Conservation (phyloP, 257 asterid genomes). For the Solanum chmielewskii region DNA sequence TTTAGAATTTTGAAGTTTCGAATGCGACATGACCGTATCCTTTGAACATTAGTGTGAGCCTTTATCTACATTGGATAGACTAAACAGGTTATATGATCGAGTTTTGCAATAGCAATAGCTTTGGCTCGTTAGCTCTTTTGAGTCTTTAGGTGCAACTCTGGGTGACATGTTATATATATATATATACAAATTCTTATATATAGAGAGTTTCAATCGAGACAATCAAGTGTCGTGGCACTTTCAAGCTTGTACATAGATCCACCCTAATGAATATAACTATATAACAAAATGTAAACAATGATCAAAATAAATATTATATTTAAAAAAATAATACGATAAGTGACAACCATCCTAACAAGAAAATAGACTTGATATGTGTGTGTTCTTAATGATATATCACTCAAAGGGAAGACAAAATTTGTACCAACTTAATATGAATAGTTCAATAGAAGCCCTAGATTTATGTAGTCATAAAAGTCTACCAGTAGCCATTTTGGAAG, state of each 20-base stretch:
- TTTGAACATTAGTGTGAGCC: not conserved
- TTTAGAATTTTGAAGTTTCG: not conserved
- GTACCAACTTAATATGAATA: not conserved
- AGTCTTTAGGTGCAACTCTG: too few relatives aligned
- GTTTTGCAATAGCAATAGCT: not conserved
- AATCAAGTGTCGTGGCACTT: not conserved
- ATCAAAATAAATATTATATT: not conserved
- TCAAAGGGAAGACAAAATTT: not conserved
- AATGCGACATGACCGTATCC: not conserved
- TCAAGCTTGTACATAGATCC: not conserved
- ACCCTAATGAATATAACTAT: not conserved
- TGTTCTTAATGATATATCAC: not conserved
- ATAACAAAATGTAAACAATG: too few relatives aligned
- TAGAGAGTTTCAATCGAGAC: not conserved
- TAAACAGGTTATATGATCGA: not conserved
- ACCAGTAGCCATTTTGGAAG: not conserved
- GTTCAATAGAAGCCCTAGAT: not conserved
- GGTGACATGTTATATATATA: too few relatives aligned
- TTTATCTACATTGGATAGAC: not conserved
- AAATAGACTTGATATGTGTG: not conserved
- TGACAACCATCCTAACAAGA: not conserved
- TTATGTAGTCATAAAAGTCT: not conserved
- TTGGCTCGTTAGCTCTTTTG: too few relatives aligned
- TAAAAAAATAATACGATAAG: not conserved
- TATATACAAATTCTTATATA: not conserved